A percentile compares a stretch with the other conserved stretches of the same genome.
Evolutionary conservation across 306 rosid genomes (phyloP).

Genomic region (Ochetophila trinervis): DNA sequence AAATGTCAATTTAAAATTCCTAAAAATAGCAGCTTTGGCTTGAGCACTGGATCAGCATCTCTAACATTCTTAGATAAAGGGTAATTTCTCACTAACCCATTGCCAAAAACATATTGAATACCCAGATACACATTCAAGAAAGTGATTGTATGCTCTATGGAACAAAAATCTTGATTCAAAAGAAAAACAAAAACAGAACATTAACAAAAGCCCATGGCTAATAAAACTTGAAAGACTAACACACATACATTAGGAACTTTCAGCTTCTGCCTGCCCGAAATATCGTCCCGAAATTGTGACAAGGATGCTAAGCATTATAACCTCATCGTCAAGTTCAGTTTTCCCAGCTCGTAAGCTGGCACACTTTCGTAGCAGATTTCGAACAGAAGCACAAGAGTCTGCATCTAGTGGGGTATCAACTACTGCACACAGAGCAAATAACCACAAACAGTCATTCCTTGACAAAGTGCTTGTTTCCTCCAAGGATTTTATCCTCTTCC

Average conservation of each 20-base stretch:
- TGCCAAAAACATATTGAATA: too few relatives aligned
- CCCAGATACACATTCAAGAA: too few relatives aligned
- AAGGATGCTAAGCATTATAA: constrained; percentile 70
- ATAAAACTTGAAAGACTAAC: background rate
- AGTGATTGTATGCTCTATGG: too few relatives aligned
- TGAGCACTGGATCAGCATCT: too few relatives aligned
- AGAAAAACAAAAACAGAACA: too few relatives aligned
- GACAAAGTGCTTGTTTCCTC: constrained; percentile 33
- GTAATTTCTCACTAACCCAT: too few relatives aligned
- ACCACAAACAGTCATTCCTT: constrained; percentile 66
- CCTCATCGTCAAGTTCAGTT: constrained; percentile 58
- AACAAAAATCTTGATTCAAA: too few relatives aligned
- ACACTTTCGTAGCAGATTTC: constrained; percentile 81
- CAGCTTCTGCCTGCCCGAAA: constrained; percentile 65
- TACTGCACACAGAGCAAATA: constrained; percentile 72
- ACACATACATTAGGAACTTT: constrained; percentile 3
- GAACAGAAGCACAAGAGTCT: constrained; percentile 59
- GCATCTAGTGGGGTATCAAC: constrained; percentile 75
- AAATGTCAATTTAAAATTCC: too few relatives aligned
- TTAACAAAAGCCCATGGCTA: too few relatives aligned
- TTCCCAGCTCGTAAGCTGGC: constrained; percentile 67
- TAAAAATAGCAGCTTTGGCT: too few relatives aligned
- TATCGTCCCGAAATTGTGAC: constrained; percentile 67
- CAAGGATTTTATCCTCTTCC: constrained; percentile 49
- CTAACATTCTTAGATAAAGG: too few relatives aligned